Evolutionary conservation across 768 basidiomycete genomes (phyloP).

Genomic region (Austroboletus festivus): DNA sequence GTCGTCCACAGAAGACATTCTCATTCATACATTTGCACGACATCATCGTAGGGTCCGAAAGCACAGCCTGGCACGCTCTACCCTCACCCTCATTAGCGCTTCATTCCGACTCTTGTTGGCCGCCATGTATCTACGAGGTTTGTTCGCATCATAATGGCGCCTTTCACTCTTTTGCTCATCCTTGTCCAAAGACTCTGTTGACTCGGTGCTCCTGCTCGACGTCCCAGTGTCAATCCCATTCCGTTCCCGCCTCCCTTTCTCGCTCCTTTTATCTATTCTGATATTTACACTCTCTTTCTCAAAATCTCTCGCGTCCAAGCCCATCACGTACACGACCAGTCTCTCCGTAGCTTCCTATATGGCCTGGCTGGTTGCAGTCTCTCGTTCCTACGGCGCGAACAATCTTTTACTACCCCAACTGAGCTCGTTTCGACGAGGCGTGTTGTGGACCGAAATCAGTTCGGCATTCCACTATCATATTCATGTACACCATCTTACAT

Average conservation of each 20-base stretch:
- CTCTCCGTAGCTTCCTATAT: constrained; percentile 58
- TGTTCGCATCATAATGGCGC: constrained; percentile 29
- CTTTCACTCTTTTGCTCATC: background rate
- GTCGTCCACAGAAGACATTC: constrained; percentile 61
- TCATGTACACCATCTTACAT: constrained; percentile 2
- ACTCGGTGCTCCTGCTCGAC: constrained; percentile 46
- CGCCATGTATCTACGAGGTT: constrained; percentile 65
- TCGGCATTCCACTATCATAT: constrained; percentile 25
- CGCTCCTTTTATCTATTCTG: constrained; percentile 40
- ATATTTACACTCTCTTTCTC: constrained; percentile 53
- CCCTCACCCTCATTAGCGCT: constrained; percentile 45
- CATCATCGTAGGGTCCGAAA: constrained; percentile 48
- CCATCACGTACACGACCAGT: constrained; percentile 54
- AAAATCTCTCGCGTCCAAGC: constrained; percentile 51
- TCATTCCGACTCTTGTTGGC: constrained; percentile 49
- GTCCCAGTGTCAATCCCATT: constrained; percentile 36
- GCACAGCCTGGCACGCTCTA: constrained; percentile 41
- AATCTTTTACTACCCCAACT: constrained; percentile 34
- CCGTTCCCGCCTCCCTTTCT: constrained; percentile 39
- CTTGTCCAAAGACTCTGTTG: constrained; percentile 46
- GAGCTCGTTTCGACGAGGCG: constrained; percentile 41
- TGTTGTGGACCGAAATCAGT: constrained; percentile 67
- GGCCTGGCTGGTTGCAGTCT: constrained; percentile 55
- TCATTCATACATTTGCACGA: constrained; percentile 58
- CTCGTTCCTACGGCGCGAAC: constrained; percentile 52